phyloP scores from a whole-genome alignment of 2,329 filamentous ascomycete species.

The Penicillium brasilianum region DNA sequence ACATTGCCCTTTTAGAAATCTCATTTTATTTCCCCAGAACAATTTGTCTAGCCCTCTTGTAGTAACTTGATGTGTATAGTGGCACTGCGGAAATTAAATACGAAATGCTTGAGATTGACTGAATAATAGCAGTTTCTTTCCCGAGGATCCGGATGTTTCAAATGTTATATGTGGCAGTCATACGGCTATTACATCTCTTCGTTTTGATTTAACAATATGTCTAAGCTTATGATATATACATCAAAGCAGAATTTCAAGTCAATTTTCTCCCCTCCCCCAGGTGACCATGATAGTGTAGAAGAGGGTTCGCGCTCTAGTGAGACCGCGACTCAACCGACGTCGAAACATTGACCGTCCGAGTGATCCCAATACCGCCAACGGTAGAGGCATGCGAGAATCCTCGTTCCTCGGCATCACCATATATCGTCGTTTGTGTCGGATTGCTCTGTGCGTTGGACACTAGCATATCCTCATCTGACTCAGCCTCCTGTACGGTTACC shows the following conservation, averaged over 20 bases:
- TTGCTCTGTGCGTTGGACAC: constrained; percentile 34
- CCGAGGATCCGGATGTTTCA: constrained; percentile 1
- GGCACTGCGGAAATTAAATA: not conserved
- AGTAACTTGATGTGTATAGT: not conserved
- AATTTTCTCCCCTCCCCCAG: not conserved
- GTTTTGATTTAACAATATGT: not conserved
- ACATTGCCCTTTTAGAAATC: too few species aligned
- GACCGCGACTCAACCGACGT: constrained; percentile 23
- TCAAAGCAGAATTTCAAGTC: not conserved
- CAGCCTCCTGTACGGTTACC: constrained; percentile 24
- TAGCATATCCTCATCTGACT: constrained; percentile 35
- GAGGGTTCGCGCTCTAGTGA: not conserved
- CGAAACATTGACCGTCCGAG: constrained; percentile 38
- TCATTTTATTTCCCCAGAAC: too few species aligned
- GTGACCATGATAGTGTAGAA: not conserved
- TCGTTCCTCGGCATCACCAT: constrained; percentile 19
- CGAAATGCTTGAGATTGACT: constrained; percentile 13
- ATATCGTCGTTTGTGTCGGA: constrained; percentile 35
- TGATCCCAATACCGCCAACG: constrained; percentile 32
- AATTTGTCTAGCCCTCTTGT: too few species aligned
- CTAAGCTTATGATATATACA: not conserved
- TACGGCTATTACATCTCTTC: not conserved
- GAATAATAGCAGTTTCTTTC: not conserved
- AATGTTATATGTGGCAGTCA: constrained; percentile 1
- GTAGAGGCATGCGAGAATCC: not conserved